Base-by-base conservation (phyloP, 108 stramenopile species). In the Conticribra guillardii region DNA sequence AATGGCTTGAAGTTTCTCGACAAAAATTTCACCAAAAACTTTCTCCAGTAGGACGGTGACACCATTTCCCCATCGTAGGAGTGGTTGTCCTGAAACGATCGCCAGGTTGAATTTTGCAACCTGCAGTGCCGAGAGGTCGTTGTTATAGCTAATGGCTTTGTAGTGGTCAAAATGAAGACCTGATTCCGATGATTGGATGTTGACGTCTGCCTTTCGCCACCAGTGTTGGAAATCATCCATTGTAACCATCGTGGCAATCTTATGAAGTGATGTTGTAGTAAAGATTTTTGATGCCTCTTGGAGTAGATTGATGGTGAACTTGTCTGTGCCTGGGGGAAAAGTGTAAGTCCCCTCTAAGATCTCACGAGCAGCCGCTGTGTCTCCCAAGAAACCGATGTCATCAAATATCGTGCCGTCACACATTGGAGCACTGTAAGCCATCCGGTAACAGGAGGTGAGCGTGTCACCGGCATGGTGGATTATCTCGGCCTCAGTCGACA, bases 21-120 rank as follows among this genome's bases (percentile, higher is more conserved):
- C 24, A 26, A 50, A 64, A 0, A 57, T 55, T 11, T 55, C 68
- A 0, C 76, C 76, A 22, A 69, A 16, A 21, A 69, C 47, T 18
- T 77, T 77, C 46, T 77, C 61, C 4, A 77, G 54, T 7, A 77
- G 46, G 0, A 77, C 62, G 1, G 62, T 77, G 11, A 77, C 30
- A 0, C 61, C 28, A 50, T 9, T 14, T 21, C 34, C 18, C 76
- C 76, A 77, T 5, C 68, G 60, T 2, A 27, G 0, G 16, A 69
- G 31, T 0, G 68, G 47, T 2, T 61, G n/a, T 1, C 76, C 76
- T 1, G 41, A 24, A 1, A 1, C 5, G 0, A 46, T 54, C 3
- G 54, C 45, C 1, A 53, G 21, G 11, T 45, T 50, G 15, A 77
- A 2, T 16, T 60, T 60, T 2, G 53, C 34, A 0, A 56, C 76